A percentile compares a stretch with the other conserved stretches of the same genome.
phyloP scores from a whole-genome alignment of 139 green algal genomes.

The Ettlia oleoabundans region DNA sequence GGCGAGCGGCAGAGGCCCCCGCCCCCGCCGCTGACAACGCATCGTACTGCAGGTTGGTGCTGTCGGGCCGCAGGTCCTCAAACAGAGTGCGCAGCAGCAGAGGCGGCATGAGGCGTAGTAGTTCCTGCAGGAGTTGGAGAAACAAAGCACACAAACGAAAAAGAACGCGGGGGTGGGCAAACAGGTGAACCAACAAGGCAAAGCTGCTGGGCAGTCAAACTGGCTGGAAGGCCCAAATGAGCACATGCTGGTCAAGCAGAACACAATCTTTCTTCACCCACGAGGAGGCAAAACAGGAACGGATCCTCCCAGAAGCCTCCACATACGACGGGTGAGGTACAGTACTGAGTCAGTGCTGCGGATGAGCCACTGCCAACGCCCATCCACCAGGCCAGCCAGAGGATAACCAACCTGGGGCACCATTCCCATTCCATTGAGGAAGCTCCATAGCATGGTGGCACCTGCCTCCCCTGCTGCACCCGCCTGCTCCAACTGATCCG shows the following conservation, averaged over 20 bases:
- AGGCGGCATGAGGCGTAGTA: constrained; percentile 28
- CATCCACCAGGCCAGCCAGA: neutral
- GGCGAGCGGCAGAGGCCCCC: neutral
- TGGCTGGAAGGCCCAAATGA: too few species aligned
- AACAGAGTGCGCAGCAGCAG: constrained; percentile 56
- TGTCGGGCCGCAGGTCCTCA: constrained; percentile 45
- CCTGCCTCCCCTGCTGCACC: neutral
- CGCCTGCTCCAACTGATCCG: neutral
- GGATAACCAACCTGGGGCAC: constrained; percentile 4
- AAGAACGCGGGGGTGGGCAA: neutral
- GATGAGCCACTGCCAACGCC: too few species aligned
- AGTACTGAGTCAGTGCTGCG: too few species aligned
- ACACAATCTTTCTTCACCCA: too few species aligned
- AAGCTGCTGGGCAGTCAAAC: neutral
- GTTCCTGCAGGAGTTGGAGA: constrained; percentile 13
- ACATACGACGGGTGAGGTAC: too few species aligned
- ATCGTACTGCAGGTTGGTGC: constrained; percentile 3
- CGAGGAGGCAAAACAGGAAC: too few species aligned
- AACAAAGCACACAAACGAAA: neutral
- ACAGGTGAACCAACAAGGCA: neutral
- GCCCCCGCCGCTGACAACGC: neutral
- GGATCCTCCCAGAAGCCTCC: too few species aligned
- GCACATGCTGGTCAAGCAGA: too few species aligned
- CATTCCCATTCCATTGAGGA: constrained; percentile 24
- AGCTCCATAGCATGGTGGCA: constrained; percentile 17